Percentiles rank a stretch among this genome's conserved stretches.
Evolutionary conservation across 2,329 filamentous ascomycete species (phyloP).

Genomic region (Talaromyces piceae): DNA sequence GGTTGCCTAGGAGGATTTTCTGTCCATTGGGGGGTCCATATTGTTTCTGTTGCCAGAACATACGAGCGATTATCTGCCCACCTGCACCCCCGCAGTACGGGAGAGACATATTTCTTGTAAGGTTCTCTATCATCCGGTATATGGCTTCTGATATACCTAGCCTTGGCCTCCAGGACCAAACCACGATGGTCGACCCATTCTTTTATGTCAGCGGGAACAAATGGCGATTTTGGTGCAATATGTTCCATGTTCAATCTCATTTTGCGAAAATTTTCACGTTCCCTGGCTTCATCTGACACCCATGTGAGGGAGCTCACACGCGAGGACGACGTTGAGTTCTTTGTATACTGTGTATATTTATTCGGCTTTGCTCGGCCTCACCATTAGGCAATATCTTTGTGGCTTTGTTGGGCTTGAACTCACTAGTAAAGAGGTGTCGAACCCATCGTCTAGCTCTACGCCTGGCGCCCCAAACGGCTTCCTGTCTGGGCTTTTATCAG

Average conservation of each 20-base stretch:
- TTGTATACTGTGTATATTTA: not conserved
- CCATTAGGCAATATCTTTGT: not conserved
- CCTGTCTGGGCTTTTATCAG: too few relatives aligned
- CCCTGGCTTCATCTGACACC: conserved; percentile 18
- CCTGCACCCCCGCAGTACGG: conserved; percentile 16
- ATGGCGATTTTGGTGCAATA: conserved; percentile 20
- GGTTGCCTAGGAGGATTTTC: conserved; percentile 9
- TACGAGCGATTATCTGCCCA: conserved; percentile 18
- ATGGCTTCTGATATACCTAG: conserved; percentile 2
- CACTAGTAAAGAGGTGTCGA: not conserved
- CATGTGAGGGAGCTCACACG: conserved; percentile 21
- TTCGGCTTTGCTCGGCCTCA: not conserved
- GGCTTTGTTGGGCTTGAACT: not conserved
- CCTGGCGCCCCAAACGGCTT: too few relatives aligned
- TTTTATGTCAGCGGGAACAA: conserved; percentile 8
- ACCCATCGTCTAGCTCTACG: too few relatives aligned
- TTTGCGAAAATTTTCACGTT: conserved; percentile 20
- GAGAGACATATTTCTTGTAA: conserved; percentile 5
- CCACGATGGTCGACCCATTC: conserved; percentile 7
- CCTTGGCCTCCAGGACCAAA: not conserved
- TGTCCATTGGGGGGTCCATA: conserved; percentile 18
- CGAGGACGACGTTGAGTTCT: not conserved
- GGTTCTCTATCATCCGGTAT: conserved; percentile 11
- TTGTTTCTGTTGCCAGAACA: conserved; percentile 20
- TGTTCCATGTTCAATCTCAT: conserved; percentile 17